These are phyloP conservation scores for Mimosa pudica DNA, from an alignment of 306 rosid species.

Conservation along the genomic window DNA sequence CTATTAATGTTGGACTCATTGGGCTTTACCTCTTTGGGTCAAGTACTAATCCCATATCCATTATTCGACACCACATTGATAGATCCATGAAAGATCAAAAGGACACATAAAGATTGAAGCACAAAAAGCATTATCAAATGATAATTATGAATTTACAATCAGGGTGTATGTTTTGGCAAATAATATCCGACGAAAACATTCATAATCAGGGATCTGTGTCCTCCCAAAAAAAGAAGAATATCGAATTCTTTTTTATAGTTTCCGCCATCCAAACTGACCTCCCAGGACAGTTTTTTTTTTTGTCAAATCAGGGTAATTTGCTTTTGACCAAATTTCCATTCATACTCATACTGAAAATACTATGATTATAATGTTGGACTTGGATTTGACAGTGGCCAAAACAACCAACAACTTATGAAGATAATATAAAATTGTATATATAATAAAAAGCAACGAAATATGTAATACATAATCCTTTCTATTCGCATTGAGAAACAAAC, in stretches of 20 bases:
- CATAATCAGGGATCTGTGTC: slow-evolving; percentile 27
- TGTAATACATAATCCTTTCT: neutral
- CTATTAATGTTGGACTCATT: neutral
- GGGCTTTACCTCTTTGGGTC: neutral
- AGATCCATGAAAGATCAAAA: neutral
- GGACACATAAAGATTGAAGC: neutral
- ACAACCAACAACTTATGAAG: neutral
- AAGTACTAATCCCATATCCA: neutral
- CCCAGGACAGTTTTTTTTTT: neutral
- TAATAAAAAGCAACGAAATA: neutral
- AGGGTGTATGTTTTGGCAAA: neutral
- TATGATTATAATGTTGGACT: slow-evolving; percentile 22
- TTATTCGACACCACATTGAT: neutral
- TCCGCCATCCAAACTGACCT: neutral
- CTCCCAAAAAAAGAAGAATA: neutral
- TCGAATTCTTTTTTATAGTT: neutral
- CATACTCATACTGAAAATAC: slow-evolving; percentile 11
- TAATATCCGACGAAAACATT: slow-evolving; percentile 8
- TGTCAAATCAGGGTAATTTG: neutral
- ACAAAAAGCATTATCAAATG: neutral
- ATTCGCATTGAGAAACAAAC: neutral
- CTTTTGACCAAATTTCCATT: slow-evolving; percentile 36
- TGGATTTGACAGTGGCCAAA: slow-evolving; percentile 26
- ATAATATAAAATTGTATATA: no score
- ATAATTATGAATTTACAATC: neutral